Percentiles rank a stretch among this genome's conserved stretches.
phyloP scores from a whole-genome alignment of 805 yeast species.

The Candida mattraensis region DNA sequence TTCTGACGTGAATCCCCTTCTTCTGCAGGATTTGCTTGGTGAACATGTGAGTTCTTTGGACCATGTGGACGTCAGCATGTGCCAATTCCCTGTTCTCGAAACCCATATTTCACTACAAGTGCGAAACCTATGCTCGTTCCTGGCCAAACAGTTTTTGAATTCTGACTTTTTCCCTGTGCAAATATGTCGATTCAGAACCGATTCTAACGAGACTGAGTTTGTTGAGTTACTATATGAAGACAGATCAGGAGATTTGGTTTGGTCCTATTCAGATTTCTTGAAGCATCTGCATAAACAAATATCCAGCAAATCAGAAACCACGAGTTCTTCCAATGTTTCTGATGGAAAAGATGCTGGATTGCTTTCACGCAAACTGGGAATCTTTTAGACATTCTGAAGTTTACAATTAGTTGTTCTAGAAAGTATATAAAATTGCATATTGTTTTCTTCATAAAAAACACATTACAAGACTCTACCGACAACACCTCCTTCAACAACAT shows the following conservation, averaged over 20 bases:
- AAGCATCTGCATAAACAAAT: constrained; percentile 66
- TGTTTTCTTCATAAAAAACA: too few species aligned
- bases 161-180: constrained; percentile 49
- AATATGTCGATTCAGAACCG: constrained; percentile 63
- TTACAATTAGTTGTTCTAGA: too few species aligned
- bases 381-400: constrained; percentile 15
- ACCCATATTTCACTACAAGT: constrained; percentile 71
- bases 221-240: constrained; percentile 74
- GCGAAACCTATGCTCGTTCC: constrained; percentile 57
- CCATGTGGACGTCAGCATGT: constrained; percentile 47
- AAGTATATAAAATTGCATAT: too few species aligned
- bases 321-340: constrained; percentile 3
- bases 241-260: constrained; percentile 49
- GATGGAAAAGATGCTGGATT: constrained; percentile 15
- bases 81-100: constrained; percentile 67
- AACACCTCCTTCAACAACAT: constrained; percentile 43
- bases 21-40: constrained; percentile 77
- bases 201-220: constrained; percentile 58
- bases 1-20: constrained; percentile 60
- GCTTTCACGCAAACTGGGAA: constrained; percentile 19
- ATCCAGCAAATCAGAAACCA: constrained; percentile 43
- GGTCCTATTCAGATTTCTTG: constrained; percentile 66
- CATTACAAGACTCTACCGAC: constrained; percentile 59
- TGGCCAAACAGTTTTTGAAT: constrained; percentile 41
- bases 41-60: constrained; percentile 42